These are phyloP conservation scores for Crithidia brevicula DNA, from an alignment of 208 protist species.

Conservation along the genomic window DNA sequence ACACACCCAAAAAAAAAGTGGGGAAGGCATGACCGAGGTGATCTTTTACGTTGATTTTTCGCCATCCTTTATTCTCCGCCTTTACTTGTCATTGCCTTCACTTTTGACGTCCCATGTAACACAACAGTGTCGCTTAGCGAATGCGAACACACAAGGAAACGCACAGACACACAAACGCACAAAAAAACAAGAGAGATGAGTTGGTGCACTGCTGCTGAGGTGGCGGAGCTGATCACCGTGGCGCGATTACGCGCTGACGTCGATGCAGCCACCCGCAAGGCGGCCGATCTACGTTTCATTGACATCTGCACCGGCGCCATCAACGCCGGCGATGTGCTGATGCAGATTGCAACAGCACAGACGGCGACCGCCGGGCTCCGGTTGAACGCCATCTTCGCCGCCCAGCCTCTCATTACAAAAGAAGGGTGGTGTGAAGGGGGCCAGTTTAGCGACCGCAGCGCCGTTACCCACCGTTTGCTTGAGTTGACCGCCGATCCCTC, in stretches of 20 bases:
- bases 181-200: constrained; percentile 26
- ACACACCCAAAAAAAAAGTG: too few relatives aligned
- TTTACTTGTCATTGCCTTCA: too few relatives aligned
- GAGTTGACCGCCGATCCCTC: constrained; percentile 3
- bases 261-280: constrained; percentile 32
- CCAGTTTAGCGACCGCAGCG: constrained; percentile 50
- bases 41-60: too few relatives aligned
- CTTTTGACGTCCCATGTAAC: too few relatives aligned
- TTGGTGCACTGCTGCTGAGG: constrained; percentile 44
- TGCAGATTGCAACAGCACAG: constrained; percentile 33
- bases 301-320: constrained; percentile 38
- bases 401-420: constrained; percentile 47
- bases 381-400: constrained; percentile 49
- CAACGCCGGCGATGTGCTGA: constrained; percentile 63
- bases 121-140: too few relatives aligned
- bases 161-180: neutral
- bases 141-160: neutral
- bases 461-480: constrained; percentile 21
- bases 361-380: constrained; percentile 30
- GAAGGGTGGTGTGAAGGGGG: constrained; percentile 39
- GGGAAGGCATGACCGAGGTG: too few relatives aligned
- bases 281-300: constrained; percentile 42
- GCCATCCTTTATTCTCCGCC: too few relatives aligned
- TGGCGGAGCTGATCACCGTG: constrained; percentile 33
- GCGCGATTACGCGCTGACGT: constrained; percentile 39